Evolutionary conservation across 2,329 filamentous ascomycete genomes (phyloP).

Genomic region (Thyridium curvatum): DNA sequence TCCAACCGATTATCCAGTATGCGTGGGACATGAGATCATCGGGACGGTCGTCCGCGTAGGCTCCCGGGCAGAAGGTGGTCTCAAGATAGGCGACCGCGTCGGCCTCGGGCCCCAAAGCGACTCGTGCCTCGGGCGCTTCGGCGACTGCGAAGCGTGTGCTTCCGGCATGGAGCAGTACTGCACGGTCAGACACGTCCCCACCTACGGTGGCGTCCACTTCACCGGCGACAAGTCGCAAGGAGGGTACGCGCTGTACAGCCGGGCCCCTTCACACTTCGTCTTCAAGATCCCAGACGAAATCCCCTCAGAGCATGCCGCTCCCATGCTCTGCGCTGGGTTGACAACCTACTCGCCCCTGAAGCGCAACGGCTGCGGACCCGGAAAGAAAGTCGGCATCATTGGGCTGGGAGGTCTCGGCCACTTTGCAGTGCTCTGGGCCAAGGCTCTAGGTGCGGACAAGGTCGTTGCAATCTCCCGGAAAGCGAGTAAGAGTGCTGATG

Average conservation of each 20-base stretch:
- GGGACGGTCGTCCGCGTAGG: constrained; percentile 51
- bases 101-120: constrained; percentile 55
- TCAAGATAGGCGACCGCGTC: constrained; percentile 58
- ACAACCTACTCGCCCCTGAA: constrained; percentile 60
- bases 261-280: constrained; percentile 35
- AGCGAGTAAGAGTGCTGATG: constrained; percentile 46
- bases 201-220: constrained; percentile 45
- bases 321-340: constrained; percentile 66
- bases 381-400: constrained; percentile 62
- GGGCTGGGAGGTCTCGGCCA: constrained; percentile 66
- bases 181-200: constrained; percentile 31
- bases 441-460: constrained; percentile 54
- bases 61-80: constrained; percentile 34
- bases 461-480: constrained; percentile 54
- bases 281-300: constrained; percentile 37
- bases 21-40: constrained; percentile 61
- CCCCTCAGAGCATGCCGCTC: constrained; percentile 37
- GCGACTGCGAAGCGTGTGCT: constrained; percentile 23
- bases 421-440: constrained; percentile 62
- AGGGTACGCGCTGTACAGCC: constrained; percentile 34
- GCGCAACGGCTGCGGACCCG: constrained; percentile 58
- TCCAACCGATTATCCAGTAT: constrained; percentile 29
- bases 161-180: constrained; percentile 32
- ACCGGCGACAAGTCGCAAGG: constrained; percentile 55
- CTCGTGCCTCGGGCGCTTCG: constrained; percentile 41